phyloP scores from a whole-genome alignment of 1,284 basidiomycete species.

The Fistulina hepatica region DNA sequence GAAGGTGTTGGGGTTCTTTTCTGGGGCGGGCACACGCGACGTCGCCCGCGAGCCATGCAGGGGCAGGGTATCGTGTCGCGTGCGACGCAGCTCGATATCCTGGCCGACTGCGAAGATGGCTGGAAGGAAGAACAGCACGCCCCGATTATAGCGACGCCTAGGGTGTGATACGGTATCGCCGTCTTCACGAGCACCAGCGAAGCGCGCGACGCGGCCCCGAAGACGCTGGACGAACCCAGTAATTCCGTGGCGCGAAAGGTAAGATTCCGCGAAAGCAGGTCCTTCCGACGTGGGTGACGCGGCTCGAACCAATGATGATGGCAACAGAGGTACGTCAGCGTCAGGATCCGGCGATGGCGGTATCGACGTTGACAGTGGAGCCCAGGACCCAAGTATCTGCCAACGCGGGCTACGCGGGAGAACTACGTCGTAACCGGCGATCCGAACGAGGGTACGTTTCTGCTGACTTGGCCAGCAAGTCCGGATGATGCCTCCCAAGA shows the following conservation, averaged over 20 bases:
- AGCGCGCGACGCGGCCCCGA: conserved; percentile 42
- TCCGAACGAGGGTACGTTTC: conserved; percentile 45
- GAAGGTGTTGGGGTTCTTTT: no score
- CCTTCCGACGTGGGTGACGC: no score
- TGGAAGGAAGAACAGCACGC: conserved; percentile 71
- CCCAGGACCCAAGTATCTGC: conserved; percentile 55
- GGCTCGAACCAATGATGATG: no score
- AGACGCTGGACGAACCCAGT: conserved; percentile 44
- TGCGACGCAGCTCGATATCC: conserved; percentile 42
- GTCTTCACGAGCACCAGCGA: conserved; percentile 28
- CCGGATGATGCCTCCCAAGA: conserved; percentile 58
- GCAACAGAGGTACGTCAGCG: conserved; percentile 31
- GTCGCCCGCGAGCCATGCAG: no score
- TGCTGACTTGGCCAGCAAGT: conserved; percentile 46
- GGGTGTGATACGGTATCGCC: conserved; percentile 31
- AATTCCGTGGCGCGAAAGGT: conserved; percentile 48
- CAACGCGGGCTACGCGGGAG: conserved; percentile 57
- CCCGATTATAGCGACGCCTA: conserved; percentile 37
- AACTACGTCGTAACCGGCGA: conserved; percentile 64
- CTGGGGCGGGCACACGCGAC: no score
- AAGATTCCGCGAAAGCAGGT: conserved; percentile 33
- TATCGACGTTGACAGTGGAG: conserved; percentile 36
- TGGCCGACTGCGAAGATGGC: conserved; percentile 57
- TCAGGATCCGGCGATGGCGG: conserved; percentile 41
- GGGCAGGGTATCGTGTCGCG: no score